Conservation (phyloP, 805 yeast species). For the Nematodospora valgi region DNA sequence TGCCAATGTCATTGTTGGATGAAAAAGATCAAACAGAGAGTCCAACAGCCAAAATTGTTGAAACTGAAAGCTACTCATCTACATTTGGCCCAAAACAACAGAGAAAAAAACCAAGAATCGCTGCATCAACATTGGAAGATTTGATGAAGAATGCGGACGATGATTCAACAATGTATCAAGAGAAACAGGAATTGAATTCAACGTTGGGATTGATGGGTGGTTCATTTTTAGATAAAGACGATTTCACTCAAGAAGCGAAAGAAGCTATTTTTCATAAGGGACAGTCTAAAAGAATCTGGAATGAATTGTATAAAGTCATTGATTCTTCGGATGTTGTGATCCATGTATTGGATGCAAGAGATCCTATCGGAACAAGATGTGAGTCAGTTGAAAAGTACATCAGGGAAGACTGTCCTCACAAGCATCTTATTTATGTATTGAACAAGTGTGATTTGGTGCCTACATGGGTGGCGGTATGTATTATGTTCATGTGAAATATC, state of each 20-base stretch:
- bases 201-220: conserved; percentile 82
- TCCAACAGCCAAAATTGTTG: conserved; percentile 77
- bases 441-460: conserved; percentile 98
- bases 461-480: conserved; percentile 99
- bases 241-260: conserved; percentile 85
- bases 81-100: conserved; percentile 96
- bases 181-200: conserved; percentile 70
- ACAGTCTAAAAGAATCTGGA: conserved; percentile 98
- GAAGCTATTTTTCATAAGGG: conserved; percentile 96
- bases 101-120: conserved; percentile 81
- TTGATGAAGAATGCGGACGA: conserved; percentile 56
- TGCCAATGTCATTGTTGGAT: conserved; percentile 92
- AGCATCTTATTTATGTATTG: conserved; percentile 89
- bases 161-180: conserved; percentile 61
- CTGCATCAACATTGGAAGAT: conserved; percentile 76
- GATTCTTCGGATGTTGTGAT: conserved; percentile 97
- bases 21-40: conserved; percentile 77
- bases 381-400: conserved; percentile 89
- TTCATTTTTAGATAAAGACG: conserved; percentile 58
- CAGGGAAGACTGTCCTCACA: conserved; percentile 91
- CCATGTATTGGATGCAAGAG: conserved; percentile 96
- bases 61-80: conserved; percentile 76
- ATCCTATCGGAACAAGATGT: conserved; percentile 95
- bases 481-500: conserved; percentile 8
- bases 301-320: conserved; percentile 92